Evolutionary conservation across 2,329 filamentous ascomycete species (phyloP), one percentile per base, ranked within the genome.

Genomic region (Diplodia corticola): DNA sequence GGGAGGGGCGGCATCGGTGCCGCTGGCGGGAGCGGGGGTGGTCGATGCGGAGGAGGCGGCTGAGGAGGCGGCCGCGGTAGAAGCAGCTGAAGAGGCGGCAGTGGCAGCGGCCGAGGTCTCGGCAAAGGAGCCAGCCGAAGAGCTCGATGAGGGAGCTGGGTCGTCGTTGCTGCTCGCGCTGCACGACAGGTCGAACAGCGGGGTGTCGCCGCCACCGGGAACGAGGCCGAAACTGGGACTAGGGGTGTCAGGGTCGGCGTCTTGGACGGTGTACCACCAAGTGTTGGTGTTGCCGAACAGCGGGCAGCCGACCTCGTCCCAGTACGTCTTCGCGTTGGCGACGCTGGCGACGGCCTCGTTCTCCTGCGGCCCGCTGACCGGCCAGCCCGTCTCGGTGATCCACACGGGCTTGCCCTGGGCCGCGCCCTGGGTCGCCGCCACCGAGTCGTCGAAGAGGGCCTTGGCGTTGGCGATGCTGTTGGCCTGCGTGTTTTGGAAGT

Each of bases 301-400:
- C 66, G 80, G 77, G 83, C 92, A 96, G 63, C 88, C 91, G 63
- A 94, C 90, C 53, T 89, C 81, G 71, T 91, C 83, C 90, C 91
- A 96, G 85, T 87, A 97, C n/a, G 79, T 85, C 81, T 91, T 84
- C 50, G 93, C 91, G 74, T 94, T 93, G 63, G 84, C 80, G 35
- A 80, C 69, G 40, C 82, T 88, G 5, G 93, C 83, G 10, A 89
- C 83, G 48, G 87, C 91, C 66, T 74, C 70, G 69, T 88, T 88
- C 68, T 84, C 79, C 1, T 80, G 83, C 69, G 85, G 80, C 65
- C 92, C 93, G 72, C 83, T 87, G 63, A 93, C 87, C 57, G 93
- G 92, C 87, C 91, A 95, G 70, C 93, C 93, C 17, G 92, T 95
- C 84, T 96, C 92, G 30, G 92, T 95, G 69, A 96, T 85, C 91